Evolutionary conservation across 2,329 filamentous ascomycete species (phyloP).

Genomic region (Mollisia scopiformis): DNA sequence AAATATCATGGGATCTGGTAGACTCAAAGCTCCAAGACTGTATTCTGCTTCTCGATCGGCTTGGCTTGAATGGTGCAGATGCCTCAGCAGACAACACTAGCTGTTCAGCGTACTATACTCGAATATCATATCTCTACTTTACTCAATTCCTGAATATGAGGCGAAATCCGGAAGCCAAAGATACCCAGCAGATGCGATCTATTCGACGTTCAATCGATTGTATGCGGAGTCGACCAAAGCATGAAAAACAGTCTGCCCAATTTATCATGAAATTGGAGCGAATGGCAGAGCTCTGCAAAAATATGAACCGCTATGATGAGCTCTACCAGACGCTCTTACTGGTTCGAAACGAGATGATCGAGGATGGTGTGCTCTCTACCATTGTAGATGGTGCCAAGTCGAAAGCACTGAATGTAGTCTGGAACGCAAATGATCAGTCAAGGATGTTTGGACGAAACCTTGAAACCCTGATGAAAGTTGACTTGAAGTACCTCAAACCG

Average conservation of each 20-base stretch:
- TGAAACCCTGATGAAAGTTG: conserved; percentile 61
- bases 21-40: conserved; percentile 63
- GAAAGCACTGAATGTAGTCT: conserved; percentile 54
- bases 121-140: conserved; percentile 74
- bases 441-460: conserved; percentile 61
- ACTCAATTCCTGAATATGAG: conserved; percentile 58
- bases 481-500: conserved; percentile 60
- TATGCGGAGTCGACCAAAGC: conserved; percentile 54
- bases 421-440: conserved; percentile 53
- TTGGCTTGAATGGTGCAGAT: conserved; percentile 30
- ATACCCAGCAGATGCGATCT: conserved; percentile 53
- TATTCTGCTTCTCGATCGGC: conserved; percentile 53
- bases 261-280: conserved; percentile 67
- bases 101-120: conserved; percentile 57
- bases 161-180: conserved; percentile 46
- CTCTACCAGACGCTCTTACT: conserved; percentile 60
- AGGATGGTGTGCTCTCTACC: conserved; percentile 56
- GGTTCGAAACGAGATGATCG: conserved; percentile 64
- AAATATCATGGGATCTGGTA: conserved; percentile 55
- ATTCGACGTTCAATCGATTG: conserved; percentile 67
- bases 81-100: conserved; percentile 5
- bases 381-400: conserved; percentile 54
- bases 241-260: conserved; percentile 62
- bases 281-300: conserved; percentile 63
- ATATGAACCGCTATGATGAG: conserved; percentile 55